These are phyloP conservation scores for Backusella westeae DNA, from an alignment of 192 early-diverging fungal species.

Conservation along the genomic window DNA sequence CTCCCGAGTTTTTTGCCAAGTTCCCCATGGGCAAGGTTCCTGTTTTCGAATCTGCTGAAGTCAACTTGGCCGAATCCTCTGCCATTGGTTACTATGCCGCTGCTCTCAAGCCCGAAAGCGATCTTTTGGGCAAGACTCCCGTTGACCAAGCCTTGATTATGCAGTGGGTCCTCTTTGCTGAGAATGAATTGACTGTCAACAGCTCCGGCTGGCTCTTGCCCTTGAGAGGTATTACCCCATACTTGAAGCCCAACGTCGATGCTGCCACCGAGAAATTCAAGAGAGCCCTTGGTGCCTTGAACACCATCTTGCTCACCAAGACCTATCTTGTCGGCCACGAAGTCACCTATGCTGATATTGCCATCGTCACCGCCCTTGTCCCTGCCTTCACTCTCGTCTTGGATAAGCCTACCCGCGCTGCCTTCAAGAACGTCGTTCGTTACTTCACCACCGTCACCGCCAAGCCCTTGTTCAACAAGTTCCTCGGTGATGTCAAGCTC, in stretches of 20 bases:
- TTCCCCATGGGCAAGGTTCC: conserved; percentile 92
- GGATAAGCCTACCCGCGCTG: conserved; percentile 73
- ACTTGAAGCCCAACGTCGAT: conserved; percentile 57
- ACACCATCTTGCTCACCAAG: conserved; percentile 75
- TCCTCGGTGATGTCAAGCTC: conserved; percentile 69
- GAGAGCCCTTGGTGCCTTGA: conserved; percentile 64
- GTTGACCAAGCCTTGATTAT: conserved; percentile 62
- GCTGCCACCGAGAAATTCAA: conserved; percentile 65
- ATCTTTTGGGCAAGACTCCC: conserved; percentile 56
- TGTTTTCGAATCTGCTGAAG: conserved; percentile 78
- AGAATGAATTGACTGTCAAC: conserved; percentile 51
- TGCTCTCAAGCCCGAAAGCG: conserved; percentile 43
- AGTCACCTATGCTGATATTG: conserved; percentile 89
- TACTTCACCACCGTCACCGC: conserved; percentile 88
- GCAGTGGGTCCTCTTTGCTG: conserved; percentile 64
- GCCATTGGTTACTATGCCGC: conserved; percentile 93
- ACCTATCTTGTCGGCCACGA: conserved; percentile 94
- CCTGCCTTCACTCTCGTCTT: conserved; percentile 54
- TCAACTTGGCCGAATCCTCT: conserved; percentile 71
- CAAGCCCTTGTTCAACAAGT: conserved; percentile 82
- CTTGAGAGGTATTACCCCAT: conserved; percentile 36
- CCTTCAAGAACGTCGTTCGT: conserved; percentile 84
- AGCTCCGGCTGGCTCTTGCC: conserved; percentile 43
- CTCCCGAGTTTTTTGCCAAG: conserved; percentile 82
- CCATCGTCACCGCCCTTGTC: conserved; percentile 57